These are phyloP conservation scores for Paraleonurus japonicus DNA, from an alignment of 257 asterid species.

Conservation along the genomic window DNA sequence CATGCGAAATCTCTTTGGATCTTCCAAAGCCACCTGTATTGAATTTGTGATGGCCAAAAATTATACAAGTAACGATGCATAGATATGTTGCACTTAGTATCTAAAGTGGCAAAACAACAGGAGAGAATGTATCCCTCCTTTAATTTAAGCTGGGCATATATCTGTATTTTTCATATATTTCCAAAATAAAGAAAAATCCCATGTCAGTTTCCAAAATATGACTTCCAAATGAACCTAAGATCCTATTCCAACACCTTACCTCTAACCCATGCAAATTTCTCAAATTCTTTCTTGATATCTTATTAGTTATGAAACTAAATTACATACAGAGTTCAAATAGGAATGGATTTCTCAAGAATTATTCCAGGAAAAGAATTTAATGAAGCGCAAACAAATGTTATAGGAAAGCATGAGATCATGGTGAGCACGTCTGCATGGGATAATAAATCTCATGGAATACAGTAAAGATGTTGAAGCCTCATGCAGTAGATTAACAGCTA, in stretches of 20 bases:
- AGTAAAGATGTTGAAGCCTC: background rate
- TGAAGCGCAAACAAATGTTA: background rate
- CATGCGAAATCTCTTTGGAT: conserved; percentile 83
- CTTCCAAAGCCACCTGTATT: conserved; percentile 86
- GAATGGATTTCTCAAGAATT: background rate
- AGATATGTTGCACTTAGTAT: background rate
- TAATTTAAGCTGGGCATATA: no score
- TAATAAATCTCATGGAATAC: background rate
- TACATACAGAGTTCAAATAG: background rate
- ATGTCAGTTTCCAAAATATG: background rate
- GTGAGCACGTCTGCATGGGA: no score
- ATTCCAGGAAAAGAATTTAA: background rate
- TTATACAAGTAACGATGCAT: background rate
- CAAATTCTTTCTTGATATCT: background rate
- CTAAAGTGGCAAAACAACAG: background rate
- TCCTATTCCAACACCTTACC: background rate
- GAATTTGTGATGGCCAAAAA: conserved; percentile 15
- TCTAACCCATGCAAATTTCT: background rate
- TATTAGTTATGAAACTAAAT: background rate
- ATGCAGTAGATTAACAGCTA: background rate
- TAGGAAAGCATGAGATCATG: background rate
- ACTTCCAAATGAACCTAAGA: background rate
- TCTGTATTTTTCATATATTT: no score
- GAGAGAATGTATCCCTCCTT: background rate
- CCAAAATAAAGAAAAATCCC: background rate